These are phyloP conservation scores for Sporothrix brunneoviolacea DNA, from an alignment of 2,329 filamentous ascomycete species.

Conservation along the genomic window DNA sequence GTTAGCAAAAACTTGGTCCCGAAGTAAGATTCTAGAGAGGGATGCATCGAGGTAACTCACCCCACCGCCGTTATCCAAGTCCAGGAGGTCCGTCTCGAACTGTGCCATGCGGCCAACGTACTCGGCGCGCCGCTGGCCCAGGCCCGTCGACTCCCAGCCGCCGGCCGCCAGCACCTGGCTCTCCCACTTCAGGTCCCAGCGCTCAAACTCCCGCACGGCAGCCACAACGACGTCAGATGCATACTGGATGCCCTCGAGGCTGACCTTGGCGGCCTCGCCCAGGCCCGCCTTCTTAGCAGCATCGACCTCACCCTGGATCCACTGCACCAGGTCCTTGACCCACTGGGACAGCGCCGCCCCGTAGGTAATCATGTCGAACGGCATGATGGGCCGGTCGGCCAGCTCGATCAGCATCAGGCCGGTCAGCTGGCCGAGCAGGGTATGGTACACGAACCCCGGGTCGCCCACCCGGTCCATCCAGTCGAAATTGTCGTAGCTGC, in stretches of 20 bases:
- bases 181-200: conserved; percentile 75
- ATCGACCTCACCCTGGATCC: conserved; percentile 36
- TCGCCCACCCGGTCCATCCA: conserved; percentile 79
- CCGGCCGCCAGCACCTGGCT: conserved; percentile 61
- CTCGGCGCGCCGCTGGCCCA: conserved; percentile 60
- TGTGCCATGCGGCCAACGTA: conserved; percentile 73
- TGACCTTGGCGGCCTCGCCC: conserved; percentile 29
- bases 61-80: conserved; percentile 63
- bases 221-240: conserved; percentile 56
- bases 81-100: conserved; percentile 79
- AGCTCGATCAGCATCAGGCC: conserved; percentile 80
- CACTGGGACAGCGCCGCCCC: conserved; percentile 60
- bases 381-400: conserved; percentile 71
- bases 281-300: conserved; percentile 37
- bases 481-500: conserved; percentile 83
- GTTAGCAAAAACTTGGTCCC: not conserved
- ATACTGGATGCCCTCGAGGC: conserved; percentile 53
- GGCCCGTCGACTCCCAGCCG: conserved; percentile 66
- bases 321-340: conserved; percentile 29
- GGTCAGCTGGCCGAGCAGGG: conserved; percentile 69
- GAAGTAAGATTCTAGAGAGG: too few species aligned
- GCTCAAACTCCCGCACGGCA: conserved; percentile 58
- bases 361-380: conserved; percentile 74
- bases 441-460: conserved; percentile 76
- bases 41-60: conserved; percentile 48